These are phyloP conservation scores for Camellia oleifera DNA, from an alignment of 179 eudicot species.

Conservation along the genomic window DNA sequence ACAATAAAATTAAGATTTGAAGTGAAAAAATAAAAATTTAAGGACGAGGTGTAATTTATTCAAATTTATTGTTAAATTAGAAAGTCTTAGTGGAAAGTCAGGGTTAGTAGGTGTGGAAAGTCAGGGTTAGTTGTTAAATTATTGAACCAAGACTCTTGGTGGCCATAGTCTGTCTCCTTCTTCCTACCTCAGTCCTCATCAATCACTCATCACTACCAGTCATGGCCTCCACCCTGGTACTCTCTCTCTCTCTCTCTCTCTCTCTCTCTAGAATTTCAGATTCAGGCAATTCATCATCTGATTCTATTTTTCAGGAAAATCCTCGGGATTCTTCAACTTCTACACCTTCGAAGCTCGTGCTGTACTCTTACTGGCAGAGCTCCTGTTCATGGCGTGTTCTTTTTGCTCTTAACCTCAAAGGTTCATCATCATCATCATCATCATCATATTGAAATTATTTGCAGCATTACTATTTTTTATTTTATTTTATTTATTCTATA, in stretches of 20 bases:
- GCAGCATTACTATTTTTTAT: background rate
- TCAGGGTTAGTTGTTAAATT: too few species aligned
- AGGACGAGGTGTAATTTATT: too few species aligned
- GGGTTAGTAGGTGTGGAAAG: too few species aligned
- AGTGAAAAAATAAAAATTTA: too few species aligned
- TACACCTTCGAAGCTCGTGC: slow-evolving; percentile 24
- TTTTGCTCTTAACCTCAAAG: slow-evolving; percentile 61
- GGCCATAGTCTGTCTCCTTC: too few species aligned
- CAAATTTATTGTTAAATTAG: too few species aligned
- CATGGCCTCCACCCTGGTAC: background rate
- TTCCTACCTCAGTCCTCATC: too few species aligned
- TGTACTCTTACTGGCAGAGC: slow-evolving; percentile 61
- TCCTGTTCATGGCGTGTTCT: slow-evolving; percentile 71
- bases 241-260: too few species aligned
- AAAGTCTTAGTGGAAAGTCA: too few species aligned
- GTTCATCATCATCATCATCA: slow-evolving; percentile 23
- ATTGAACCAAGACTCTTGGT: too few species aligned
- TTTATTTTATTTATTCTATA: too few species aligned
- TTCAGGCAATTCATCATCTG: background rate
- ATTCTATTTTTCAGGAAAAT: background rate
- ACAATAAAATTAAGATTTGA: too few species aligned
- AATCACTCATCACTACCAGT: background rate
- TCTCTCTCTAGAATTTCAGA: background rate
- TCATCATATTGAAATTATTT: background rate
- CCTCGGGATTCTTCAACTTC: slow-evolving; percentile 13